Evolutionary conservation across 257 asterid genomes (phyloP).

Genomic region (Petunia axillaris): DNA sequence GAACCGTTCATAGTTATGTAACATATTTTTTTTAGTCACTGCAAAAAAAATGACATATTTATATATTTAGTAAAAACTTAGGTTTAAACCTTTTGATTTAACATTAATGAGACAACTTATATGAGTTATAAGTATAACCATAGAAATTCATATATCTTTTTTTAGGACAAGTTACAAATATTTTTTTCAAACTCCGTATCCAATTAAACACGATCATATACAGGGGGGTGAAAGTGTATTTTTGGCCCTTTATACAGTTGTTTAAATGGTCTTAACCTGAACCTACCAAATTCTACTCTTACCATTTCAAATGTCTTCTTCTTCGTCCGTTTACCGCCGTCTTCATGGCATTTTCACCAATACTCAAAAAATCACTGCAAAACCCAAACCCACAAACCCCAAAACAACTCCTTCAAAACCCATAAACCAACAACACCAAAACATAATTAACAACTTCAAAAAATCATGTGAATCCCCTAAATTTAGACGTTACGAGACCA

Average conservation of each 20-base stretch:
- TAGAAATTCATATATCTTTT: too few relatives aligned
- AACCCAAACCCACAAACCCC: neutral
- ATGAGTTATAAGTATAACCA: too few relatives aligned
- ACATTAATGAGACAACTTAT: too few relatives aligned
- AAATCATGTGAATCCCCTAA: conserved; percentile 25
- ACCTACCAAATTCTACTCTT: neutral
- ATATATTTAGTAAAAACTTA: too few relatives aligned
- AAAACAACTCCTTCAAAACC: conserved; percentile 17
- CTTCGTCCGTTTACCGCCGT: conserved; percentile 24
- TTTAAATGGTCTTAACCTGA: neutral
- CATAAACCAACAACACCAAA: conserved; percentile 21
- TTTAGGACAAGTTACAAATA: too few relatives aligned
- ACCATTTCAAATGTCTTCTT: conserved; percentile 29
- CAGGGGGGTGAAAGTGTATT: too few relatives aligned
- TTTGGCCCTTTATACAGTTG: neutral
- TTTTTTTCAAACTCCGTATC: too few relatives aligned
- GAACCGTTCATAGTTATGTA: too few relatives aligned
- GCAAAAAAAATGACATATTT: too few relatives aligned
- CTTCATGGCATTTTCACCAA: neutral
- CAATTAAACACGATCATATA: too few relatives aligned
- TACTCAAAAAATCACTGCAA: neutral
- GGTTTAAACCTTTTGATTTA: too few relatives aligned
- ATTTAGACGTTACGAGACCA: conserved; percentile 29
- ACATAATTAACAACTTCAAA: conserved; percentile 37
- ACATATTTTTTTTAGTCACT: too few relatives aligned